These are phyloP conservation scores for Inonotus obliquus DNA, from an alignment of 1,284 basidiomycete genomes.

Conservation along the genomic window DNA sequence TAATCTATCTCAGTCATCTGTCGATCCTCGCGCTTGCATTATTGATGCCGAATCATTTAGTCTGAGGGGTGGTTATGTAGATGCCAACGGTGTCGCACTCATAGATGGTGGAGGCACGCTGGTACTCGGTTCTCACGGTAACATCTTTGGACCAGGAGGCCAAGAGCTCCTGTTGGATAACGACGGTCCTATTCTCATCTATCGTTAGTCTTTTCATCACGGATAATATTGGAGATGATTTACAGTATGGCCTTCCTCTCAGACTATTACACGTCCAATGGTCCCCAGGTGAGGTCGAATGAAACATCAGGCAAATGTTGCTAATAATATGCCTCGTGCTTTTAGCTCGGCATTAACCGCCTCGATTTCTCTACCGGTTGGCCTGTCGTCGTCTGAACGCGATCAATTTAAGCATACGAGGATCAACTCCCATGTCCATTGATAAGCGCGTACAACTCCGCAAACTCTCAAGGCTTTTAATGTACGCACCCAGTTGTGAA, in stretches of 20 bases:
- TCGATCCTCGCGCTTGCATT: neutral
- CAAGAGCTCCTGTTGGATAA: conserved; percentile 35
- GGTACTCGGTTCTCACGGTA: conserved; percentile 44
- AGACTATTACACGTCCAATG: conserved; percentile 21
- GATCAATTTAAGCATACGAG: neutral
- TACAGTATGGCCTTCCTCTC: conserved; percentile 18
- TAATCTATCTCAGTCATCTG: neutral
- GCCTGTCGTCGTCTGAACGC: conserved; percentile 24
- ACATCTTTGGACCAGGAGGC: conserved; percentile 42
- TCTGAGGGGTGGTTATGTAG: conserved; percentile 42
- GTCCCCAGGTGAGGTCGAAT: conserved; percentile 33
- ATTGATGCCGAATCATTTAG: conserved; percentile 20
- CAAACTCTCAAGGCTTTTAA: no score
- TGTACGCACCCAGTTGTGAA: no score
- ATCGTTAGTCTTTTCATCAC: conserved; percentile 32
- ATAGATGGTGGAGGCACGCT: conserved; percentile 48
- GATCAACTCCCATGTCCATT: no score
- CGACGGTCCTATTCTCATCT: conserved; percentile 37
- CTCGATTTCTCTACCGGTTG: conserved; percentile 35
- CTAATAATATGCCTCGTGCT: neutral
- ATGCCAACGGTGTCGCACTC: conserved; percentile 41
- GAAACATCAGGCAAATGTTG: neutral
- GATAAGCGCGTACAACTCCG: no score
- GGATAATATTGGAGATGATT: conserved; percentile 8
- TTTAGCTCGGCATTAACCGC: conserved; percentile 45